phyloP scores from a whole-genome alignment of 331 rosid genomes.

The Quercus phellos region DNA sequence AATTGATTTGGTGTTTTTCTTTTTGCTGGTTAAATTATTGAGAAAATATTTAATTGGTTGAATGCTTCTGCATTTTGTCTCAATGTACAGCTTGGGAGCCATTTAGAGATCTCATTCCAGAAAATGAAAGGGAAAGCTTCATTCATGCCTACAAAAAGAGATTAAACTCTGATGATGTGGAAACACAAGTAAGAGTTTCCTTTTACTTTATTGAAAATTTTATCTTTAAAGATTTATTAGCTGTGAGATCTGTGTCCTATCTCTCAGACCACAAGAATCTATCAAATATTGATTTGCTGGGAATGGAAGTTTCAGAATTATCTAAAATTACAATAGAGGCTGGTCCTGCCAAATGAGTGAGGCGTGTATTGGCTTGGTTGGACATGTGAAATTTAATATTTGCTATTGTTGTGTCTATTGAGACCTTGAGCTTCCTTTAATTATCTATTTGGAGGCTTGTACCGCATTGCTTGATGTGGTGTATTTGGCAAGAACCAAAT shows the following conservation, averaged over 20 bases:
- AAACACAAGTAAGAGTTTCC: conserved; percentile 57
- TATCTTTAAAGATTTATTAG: conserved; percentile 2
- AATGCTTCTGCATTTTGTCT: not conserved
- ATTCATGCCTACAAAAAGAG: conserved; percentile 75
- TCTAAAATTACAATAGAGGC: not conserved
- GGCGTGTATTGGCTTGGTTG: not conserved
- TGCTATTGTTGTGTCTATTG: not conserved
- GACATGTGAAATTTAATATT: not conserved
- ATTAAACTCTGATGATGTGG: conserved; percentile 66
- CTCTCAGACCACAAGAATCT: conserved; percentile 2
- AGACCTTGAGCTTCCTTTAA: not conserved
- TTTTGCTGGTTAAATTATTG: not conserved
- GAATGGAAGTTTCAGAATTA: conserved; percentile 13
- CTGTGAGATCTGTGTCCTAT: conserved; percentile 6
- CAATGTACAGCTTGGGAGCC: conserved; percentile 76
- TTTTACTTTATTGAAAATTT: conserved; percentile 10
- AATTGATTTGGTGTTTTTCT: not conserved
- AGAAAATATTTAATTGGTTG: not conserved
- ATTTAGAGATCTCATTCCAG: conserved; percentile 90
- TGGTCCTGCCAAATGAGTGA: not conserved
- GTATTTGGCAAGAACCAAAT: no score
- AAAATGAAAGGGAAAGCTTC: conserved; percentile 69
- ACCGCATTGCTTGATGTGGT: no score
- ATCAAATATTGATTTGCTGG: not conserved
- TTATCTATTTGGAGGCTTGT: no score